phyloP scores from a whole-genome alignment of 164 flowering plant species.

The Tetrastigma voinierianum region DNA sequence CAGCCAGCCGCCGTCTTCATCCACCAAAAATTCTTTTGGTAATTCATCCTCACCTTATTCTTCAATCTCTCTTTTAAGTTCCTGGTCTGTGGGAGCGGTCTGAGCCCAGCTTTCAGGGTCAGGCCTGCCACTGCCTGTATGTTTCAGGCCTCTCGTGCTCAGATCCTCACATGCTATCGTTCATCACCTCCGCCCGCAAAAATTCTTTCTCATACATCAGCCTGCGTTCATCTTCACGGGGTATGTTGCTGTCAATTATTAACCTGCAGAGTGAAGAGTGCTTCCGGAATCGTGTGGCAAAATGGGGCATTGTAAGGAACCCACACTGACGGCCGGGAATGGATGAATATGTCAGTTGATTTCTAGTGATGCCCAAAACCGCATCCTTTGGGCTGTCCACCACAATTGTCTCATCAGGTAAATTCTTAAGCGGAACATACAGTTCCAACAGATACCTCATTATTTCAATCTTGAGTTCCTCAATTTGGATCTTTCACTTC shows the following conservation, averaged over 20 bases:
- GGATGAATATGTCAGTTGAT: slow-evolving; percentile 10
- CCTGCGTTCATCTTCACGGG: slow-evolving; percentile 5
- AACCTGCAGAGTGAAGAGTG: slow-evolving; percentile 10
- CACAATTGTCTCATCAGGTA: slow-evolving; percentile 17
- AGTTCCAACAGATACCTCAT: slow-evolving; percentile 13
- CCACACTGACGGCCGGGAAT: slow-evolving; percentile 6
- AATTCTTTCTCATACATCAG: slow-evolving; percentile 7
- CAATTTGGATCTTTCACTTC: slow-evolving; percentile 2
- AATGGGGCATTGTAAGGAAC: slow-evolving; percentile 16
- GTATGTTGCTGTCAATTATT: slow-evolving; percentile 7
- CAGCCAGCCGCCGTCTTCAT: slow-evolving; percentile 28
- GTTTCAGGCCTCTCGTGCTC: slow-evolving; percentile 6
- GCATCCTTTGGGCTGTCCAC: slow-evolving; percentile 16
- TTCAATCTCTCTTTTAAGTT: slow-evolving; percentile 9
- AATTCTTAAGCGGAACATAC: slow-evolving; percentile 7
- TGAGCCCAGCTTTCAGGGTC: slow-evolving; percentile 19
- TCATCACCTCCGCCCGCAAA: neutral
- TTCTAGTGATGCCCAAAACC: slow-evolving; percentile 12
- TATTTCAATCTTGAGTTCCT: slow-evolving; percentile 9
- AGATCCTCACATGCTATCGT: slow-evolving; percentile 4
- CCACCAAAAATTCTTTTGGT: slow-evolving; percentile 25
- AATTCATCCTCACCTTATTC: slow-evolving; percentile 13
- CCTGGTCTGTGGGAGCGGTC: slow-evolving; percentile 10
- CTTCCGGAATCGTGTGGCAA: slow-evolving; percentile 15
- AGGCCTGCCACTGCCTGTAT: slow-evolving; percentile 28